Evolutionary conservation across 73 alveolate genomes (phyloP), one percentile per base, ranked within the genome.

Genomic region (Paramecium primaurelia): DNA sequence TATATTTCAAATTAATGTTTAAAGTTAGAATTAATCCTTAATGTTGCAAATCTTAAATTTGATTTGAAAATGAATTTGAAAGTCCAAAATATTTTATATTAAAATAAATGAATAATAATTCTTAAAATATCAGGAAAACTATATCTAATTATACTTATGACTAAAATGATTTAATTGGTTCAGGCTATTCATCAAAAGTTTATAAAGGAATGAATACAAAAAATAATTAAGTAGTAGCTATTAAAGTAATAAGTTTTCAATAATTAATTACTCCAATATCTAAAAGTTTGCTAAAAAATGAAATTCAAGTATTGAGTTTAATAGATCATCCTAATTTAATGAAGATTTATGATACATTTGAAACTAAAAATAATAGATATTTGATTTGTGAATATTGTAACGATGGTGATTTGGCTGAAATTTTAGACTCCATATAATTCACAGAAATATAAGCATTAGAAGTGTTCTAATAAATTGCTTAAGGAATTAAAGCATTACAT

Each of bases 101-200:
- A 54, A 54, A 54, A 18, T 54, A 32, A 32, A 64, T 64, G 84
- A 64, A 64, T 64, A 34, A 64, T 25, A 28, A 64, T 64, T 6
- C 84, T 64, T 64, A 64, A 64, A 64, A 28, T 32, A 34, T 73
- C 22, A 73, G 64, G 28, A 73, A 73, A 40, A 37, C 58, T 6
- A 73, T 73, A n/a, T 36, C 60, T 73, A 40, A 73, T 73, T 73
- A 73, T 73, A 40, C 87, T 34, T 73, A 37, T 73, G 59, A 73
- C 10, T 3, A 30, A 18, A 73, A 54, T 54, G 84, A 68, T 22
- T 40, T 75, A 75, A 75, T 75, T 9, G 88, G 88, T 37, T 75
- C 58, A 4, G 88, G 88, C 32, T 75, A 75, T 16, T 37, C 68
- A 22, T 75, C 88, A 12, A 75, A 75, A 37, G 88, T 75, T 22